Conservation (phyloP, 225 moss, liverwort and hornwort genomes). For the Climacium dendroides region DNA sequence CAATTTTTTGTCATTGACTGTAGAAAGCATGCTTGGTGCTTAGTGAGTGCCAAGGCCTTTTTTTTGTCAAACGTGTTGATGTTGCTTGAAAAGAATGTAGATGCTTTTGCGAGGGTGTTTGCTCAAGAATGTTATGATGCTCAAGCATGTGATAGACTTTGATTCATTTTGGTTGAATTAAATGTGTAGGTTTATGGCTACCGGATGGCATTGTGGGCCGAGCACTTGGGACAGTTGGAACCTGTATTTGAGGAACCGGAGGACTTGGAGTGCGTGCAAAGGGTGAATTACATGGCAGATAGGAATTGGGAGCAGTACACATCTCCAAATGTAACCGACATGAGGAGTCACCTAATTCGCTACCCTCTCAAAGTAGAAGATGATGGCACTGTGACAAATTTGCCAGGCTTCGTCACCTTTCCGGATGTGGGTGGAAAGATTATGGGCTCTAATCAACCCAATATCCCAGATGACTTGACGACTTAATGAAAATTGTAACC, state of each 20-base stretch:
- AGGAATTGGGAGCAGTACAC: constrained; percentile 50
- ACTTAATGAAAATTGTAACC: not conserved
- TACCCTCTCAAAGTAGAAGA: constrained; percentile 50
- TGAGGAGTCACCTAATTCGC: constrained; percentile 50
- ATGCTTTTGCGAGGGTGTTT: not conserved
- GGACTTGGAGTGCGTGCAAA: constrained; percentile 49
- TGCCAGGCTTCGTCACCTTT: constrained; percentile 43
- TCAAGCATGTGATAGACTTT: not conserved
- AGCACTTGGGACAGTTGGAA: constrained; percentile 56
- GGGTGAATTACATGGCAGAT: constrained; percentile 49
- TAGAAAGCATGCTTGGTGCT: not conserved
- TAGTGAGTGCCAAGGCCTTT: no score
- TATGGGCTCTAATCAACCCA: constrained; percentile 44
- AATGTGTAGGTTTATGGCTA: constrained; percentile 64
- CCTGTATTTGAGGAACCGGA: constrained; percentile 44
- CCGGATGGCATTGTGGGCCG: constrained; percentile 79
- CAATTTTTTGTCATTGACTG: accelerated
- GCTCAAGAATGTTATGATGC: not conserved
- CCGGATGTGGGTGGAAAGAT: constrained; percentile 82
- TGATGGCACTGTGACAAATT: constrained; percentile 37
- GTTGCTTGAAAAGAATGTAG: not conserved
- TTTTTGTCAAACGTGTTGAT: not conserved
- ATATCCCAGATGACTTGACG: constrained; percentile 32
- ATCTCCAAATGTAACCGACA: constrained; percentile 38
- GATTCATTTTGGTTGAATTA: not conserved